These are phyloP conservation scores for Lactarius evosmus DNA, from an alignment of 768 basidiomycete species.

Conservation along the genomic window DNA sequence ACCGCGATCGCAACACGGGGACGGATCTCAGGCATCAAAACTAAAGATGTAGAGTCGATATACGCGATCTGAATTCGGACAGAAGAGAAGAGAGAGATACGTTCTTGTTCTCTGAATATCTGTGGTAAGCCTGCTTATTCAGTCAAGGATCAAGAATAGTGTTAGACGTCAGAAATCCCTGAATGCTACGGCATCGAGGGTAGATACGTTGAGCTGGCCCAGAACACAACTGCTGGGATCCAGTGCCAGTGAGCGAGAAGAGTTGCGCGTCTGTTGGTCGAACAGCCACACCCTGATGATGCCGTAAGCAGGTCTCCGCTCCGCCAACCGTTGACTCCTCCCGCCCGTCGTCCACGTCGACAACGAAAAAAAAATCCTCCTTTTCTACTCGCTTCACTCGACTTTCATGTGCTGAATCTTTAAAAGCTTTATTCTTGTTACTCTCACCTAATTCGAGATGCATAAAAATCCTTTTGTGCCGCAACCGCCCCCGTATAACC, in stretches of 20 bases:
- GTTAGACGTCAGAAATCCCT: not conserved
- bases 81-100: not conserved
- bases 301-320: slow-evolving; percentile 16
- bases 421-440: slow-evolving; percentile 24
- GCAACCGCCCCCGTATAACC: slow-evolving; percentile 55
- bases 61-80: not conserved
- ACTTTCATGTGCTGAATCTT: slow-evolving; percentile 23
- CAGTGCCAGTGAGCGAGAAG: not conserved
- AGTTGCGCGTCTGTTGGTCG: not conserved
- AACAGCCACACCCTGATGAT: slow-evolving; percentile 3
- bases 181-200: not conserved
- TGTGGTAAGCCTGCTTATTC: not conserved
- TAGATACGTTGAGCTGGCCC: no score
- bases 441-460: slow-evolving; percentile 42
- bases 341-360: slow-evolving; percentile 23
- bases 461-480: slow-evolving; percentile 84
- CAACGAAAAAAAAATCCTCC: slow-evolving; percentile 7
- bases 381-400: not conserved
- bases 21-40: not conserved
- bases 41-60: not conserved
- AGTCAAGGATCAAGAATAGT: not conserved
- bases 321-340: slow-evolving; percentile 13
- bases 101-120: not conserved
- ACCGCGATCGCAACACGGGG: not conserved
- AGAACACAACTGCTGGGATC: no score